phyloP scores from a whole-genome alignment of 306 rosid species.

The Boehmeria nivea region DNA sequence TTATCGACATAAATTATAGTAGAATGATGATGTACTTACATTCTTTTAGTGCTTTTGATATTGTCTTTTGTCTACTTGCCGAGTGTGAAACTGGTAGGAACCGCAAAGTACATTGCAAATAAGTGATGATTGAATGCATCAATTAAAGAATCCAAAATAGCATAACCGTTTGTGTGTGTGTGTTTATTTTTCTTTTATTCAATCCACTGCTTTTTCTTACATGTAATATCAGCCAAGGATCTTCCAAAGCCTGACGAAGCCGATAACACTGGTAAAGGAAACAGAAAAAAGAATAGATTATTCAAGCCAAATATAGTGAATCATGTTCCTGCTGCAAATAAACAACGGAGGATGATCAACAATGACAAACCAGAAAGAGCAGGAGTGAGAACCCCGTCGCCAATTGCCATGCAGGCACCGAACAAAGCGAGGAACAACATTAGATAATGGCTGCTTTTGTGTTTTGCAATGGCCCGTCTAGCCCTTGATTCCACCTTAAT shows the following conservation, averaged over 20 bases:
- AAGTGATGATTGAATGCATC: background rate
- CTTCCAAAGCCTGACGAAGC: conserved; percentile 68
- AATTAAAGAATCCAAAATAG: background rate
- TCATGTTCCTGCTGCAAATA: conserved; percentile 1
- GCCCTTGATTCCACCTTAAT: conserved; percentile 51
- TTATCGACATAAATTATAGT: background rate
- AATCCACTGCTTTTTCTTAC: conserved; percentile 35
- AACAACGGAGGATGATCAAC: background rate
- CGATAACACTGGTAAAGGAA: conserved; percentile 40
- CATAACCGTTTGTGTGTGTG: too few relatives aligned
- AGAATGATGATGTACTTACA: conserved; percentile 39
- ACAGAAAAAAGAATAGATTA: conserved; percentile 15
- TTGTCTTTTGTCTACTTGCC: conserved; percentile 14
- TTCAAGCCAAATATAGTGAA: background rate
- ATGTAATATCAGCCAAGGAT: conserved; percentile 42
- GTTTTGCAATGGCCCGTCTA: conserved; percentile 56
- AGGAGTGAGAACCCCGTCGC: conserved; percentile 75
- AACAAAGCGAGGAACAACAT: conserved; percentile 66
- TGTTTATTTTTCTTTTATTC: background rate
- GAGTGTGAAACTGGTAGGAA: conserved; percentile 46
- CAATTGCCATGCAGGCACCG: conserved; percentile 72
- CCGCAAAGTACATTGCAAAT: conserved; percentile 20
- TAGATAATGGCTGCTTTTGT: conserved; percentile 51
- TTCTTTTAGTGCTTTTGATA: conserved; percentile 35
- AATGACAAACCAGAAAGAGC: conserved; percentile 59